A percentile compares a stretch with the other conserved stretches of the same genome.
These are phyloP conservation scores for Cladophialophora immunda DNA, from an alignment of 2,329 filamentous ascomycete genomes.

Conservation along the genomic window DNA sequence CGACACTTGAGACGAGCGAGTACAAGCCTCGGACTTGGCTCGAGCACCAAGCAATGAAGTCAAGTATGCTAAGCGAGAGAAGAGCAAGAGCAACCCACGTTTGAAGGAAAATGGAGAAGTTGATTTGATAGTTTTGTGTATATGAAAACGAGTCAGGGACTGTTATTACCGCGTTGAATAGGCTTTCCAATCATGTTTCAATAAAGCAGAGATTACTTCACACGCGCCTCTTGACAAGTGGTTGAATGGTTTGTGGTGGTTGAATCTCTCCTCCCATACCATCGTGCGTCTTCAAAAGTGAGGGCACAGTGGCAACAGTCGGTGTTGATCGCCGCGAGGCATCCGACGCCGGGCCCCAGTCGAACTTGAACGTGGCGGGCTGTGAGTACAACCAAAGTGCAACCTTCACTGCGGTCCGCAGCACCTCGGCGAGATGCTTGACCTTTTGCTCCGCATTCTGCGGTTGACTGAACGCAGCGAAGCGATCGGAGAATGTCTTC, in stretches of 20 bases:
- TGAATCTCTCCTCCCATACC: neutral
- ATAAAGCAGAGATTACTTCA: neutral
- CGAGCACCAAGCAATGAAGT: conserved; percentile 11
- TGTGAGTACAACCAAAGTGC: conserved; percentile 44
- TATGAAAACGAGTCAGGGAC: too few relatives aligned
- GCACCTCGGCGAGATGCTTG: conserved; percentile 39
- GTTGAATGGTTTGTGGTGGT: neutral
- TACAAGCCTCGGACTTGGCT: neutral
- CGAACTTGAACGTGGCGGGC: conserved; percentile 37
- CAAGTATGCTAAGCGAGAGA: neutral
- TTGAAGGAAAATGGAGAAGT: neutral
- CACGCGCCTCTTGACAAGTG: neutral
- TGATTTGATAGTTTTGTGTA: neutral
- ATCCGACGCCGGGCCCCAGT: conserved; percentile 11
- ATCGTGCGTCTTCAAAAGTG: neutral
- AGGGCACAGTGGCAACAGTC: neutral
- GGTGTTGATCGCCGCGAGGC: neutral
- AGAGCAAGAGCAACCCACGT: neutral
- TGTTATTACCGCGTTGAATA: too few relatives aligned
- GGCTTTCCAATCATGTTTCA: neutral
- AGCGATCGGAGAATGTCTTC: conserved; percentile 37
- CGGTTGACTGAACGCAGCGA: conserved; percentile 39
- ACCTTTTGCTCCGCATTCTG: conserved; percentile 29
- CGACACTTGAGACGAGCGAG: neutral
- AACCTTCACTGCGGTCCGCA: conserved; percentile 38